These are phyloP conservation scores for Coemansia sp. DNA, from an alignment of 192 early-diverging fungal genomes.

Conservation along the genomic window DNA sequence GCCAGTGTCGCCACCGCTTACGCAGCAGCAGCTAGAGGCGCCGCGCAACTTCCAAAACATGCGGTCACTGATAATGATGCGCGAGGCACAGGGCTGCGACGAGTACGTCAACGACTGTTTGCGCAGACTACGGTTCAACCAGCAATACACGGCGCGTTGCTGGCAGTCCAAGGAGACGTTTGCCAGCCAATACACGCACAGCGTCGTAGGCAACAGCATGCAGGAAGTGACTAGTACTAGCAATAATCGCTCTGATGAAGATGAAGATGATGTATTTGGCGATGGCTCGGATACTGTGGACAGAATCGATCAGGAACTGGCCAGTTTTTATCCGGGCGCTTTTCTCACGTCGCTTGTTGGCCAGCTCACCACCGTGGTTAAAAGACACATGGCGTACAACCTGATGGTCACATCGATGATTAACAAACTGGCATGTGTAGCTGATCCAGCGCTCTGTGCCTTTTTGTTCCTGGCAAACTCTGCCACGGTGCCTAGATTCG, in stretches of 20 bases:
- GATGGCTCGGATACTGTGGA: background rate
- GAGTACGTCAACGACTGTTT: constrained; percentile 42
- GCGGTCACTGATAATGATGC: constrained; percentile 26
- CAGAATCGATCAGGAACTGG: constrained; percentile 11
- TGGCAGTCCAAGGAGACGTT: constrained; percentile 16
- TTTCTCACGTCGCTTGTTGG: constrained; percentile 56
- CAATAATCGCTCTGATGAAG: background rate
- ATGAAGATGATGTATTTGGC: background rate
- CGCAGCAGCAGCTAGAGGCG: constrained; percentile 11
- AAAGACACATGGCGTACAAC: constrained; percentile 62
- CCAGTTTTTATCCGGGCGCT: constrained; percentile 54
- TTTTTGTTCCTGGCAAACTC: constrained; percentile 45
- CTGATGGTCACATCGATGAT: constrained; percentile 62
- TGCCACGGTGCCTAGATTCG: constrained; percentile 12
- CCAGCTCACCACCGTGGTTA: constrained; percentile 47
- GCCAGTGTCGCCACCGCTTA: background rate
- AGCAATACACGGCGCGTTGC: background rate
- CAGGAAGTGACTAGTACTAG: background rate
- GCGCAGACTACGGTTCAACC: constrained; percentile 15
- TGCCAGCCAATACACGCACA: background rate
- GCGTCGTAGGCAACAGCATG: background rate
- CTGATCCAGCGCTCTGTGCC: constrained; percentile 43
- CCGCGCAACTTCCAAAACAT: constrained; percentile 20
- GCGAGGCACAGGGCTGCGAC: constrained; percentile 44
- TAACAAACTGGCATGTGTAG: constrained; percentile 55